These are phyloP conservation scores for Aspergillus sparsus DNA, from an alignment of 495 filamentous ascomycete genomes.

Conservation along the genomic window DNA sequence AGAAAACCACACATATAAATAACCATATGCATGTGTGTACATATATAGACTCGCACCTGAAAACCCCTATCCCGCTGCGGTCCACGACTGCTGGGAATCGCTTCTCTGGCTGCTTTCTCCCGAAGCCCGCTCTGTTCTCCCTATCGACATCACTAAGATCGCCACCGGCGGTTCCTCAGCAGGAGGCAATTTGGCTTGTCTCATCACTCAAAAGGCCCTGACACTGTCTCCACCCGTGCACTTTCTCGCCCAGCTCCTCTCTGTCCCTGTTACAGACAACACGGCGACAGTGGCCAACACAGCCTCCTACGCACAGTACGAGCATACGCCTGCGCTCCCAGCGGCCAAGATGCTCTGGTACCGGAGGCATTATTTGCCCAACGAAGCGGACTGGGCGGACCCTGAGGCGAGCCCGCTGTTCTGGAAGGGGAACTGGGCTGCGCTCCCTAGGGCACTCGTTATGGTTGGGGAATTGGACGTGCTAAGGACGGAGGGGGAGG, in stretches of 20 bases:
- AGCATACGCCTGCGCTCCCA: slow-evolving; percentile 52
- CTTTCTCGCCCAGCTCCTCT: slow-evolving; percentile 54
- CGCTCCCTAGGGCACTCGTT: slow-evolving; percentile 51
- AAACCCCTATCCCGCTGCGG: slow-evolving; percentile 56
- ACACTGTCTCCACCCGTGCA: slow-evolving; percentile 42
- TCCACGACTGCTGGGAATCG: slow-evolving; percentile 59
- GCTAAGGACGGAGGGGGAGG: slow-evolving; percentile 52
- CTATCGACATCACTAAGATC: slow-evolving; percentile 47
- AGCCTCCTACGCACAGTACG: slow-evolving; percentile 50
- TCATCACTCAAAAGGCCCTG: slow-evolving; percentile 57
- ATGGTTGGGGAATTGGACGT: slow-evolving; percentile 61
- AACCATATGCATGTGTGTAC: not conserved
- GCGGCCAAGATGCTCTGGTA: slow-evolving; percentile 62
- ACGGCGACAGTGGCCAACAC: slow-evolving; percentile 49
- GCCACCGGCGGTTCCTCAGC: slow-evolving; percentile 59
- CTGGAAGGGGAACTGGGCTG: slow-evolving; percentile 49
- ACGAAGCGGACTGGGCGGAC: slow-evolving; percentile 43
- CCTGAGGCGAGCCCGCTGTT: slow-evolving; percentile 59
- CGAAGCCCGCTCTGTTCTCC: slow-evolving; percentile 39
- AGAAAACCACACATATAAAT: too few relatives aligned
- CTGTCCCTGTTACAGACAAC: slow-evolving; percentile 61
- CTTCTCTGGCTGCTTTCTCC: slow-evolving; percentile 52
- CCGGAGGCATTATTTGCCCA: slow-evolving; percentile 56
- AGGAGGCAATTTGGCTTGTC: slow-evolving; percentile 55
- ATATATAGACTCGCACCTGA: slow-evolving; percentile 54